Evolutionary conservation across 345 rosid species (phyloP), one percentile per base, ranked within the genome.

Genomic region (Hypericum androsaemum): DNA sequence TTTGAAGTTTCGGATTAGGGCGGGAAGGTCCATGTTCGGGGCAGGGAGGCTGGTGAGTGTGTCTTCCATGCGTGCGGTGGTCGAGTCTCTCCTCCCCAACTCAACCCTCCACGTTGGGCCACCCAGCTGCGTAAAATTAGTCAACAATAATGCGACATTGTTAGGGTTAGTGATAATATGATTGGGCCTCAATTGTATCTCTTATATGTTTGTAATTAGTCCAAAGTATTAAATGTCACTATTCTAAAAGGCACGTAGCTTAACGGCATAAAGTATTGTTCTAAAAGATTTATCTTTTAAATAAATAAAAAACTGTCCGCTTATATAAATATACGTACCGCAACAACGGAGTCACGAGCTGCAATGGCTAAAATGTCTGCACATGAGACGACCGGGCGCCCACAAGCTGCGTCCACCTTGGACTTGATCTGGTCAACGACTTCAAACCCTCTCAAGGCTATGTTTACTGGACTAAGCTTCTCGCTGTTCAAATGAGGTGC

Each of bases 41-140:
- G 67, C 57, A 7, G 74, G 74, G 28, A 70, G 41, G 16, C 61
- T 40, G 3, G 54, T 57, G 7, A 11, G 43, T 37, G 70, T 70
- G 37, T 61, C 64, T 5, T 16, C 8, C 44, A 42, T 58, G 57
- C 69, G 67, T 48, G 80, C 73, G 0, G 69, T 67, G 36, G 74
- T 68, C 22, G 76, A 75, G 54, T 75, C 80, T 62, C 76, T 67
- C 67, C 80, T 71, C 15, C 80, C 80, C 41, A 71, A 53, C 10
- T 58, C 43, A 59, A 75, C 80, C 13, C 52, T 17, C 80, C 80
- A 75, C 9, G 69, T 13, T 11, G 64, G 69, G 0, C 74, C 80
- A 0, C 76, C 76, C 13, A 75, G 32, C 79, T 74, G 53, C 6
- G 43, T 10, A 61, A 17, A 43, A 6, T 10, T 16, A 44, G 2